phyloP scores from a whole-genome alignment of 371 early-diverging fungal species.

The Mucor velutinosus region DNA sequence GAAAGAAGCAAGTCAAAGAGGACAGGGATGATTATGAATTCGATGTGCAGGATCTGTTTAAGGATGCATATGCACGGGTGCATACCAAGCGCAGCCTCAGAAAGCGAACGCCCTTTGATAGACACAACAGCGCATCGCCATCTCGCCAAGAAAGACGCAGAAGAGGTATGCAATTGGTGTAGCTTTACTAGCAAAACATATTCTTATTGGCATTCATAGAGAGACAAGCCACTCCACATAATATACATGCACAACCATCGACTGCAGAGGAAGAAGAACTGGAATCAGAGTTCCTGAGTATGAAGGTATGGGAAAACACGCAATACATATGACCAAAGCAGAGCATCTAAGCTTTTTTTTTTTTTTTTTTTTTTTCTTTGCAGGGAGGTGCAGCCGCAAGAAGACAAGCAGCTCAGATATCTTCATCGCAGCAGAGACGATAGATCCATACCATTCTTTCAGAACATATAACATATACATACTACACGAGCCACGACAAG shows the following conservation, averaged over 20 bases:
- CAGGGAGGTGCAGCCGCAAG: slow-evolving; percentile 21
- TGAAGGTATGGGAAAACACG: slow-evolving; percentile 19
- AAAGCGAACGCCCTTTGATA: slow-evolving; percentile 10
- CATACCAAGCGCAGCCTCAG: slow-evolving; percentile 14
- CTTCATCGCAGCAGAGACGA: slow-evolving; percentile 11
- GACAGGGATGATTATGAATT: slow-evolving; percentile 17
- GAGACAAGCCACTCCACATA: slow-evolving; percentile 20
- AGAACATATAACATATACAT: not conserved
- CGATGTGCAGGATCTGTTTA: slow-evolving; percentile 20
- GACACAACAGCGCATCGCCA: slow-evolving; percentile 18
- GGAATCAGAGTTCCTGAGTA: slow-evolving; percentile 24
- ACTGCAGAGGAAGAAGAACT: slow-evolving; percentile 30
- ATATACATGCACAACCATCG: slow-evolving; percentile 24
- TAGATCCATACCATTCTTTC: not conserved
- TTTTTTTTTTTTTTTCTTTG: not conserved
- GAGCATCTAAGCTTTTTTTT: not conserved
- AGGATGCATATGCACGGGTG: slow-evolving; percentile 20
- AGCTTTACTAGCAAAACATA: not conserved
- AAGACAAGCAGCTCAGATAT: slow-evolving; percentile 9
- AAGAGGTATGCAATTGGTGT: slow-evolving; percentile 9
- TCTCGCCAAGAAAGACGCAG: slow-evolving; percentile 27
- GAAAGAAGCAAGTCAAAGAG: slow-evolving; percentile 20
- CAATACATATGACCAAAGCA: not conserved
- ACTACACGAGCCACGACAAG: not conserved
- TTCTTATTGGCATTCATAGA: slow-evolving; percentile 6